Base-by-base conservation (phyloP, 495 filamentous ascomycete species). In the Penicillium argentinense region DNA sequence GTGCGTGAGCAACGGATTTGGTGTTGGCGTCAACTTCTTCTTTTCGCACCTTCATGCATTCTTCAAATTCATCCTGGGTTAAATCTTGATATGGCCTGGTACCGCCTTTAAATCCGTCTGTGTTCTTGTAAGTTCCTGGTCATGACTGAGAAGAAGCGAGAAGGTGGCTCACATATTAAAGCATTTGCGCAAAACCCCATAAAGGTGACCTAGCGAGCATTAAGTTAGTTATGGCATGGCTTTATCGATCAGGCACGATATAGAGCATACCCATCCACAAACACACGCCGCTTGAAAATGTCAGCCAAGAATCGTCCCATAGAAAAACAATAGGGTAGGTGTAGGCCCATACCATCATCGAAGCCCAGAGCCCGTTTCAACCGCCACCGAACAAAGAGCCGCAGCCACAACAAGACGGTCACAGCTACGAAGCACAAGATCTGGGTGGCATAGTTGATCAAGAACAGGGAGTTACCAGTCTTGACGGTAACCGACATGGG, bases 291-390 rank as follows among this genome's bases (percentile, higher is more conserved):
- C 33, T 36, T 22, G 33, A 4, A 26, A n/a, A n/a, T n/a, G 9
- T 19, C 27, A 21, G 33, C 33, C 17, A 18, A 36, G 33, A n/a
- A n/a, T n/a, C n/a, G n/a, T n/a, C n/a, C n/a, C n/a, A n/a, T n/a
- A n/a, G n/a, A n/a, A n/a, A n/a, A n/a, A n/a, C n/a, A 28, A 17
- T 28, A 46, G 22, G 9, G 12, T 6, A 4, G 13, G 13, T 16
- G 21, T 38, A 13, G 16, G 22, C 25, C 11, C 48, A 41, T 51
- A 51, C 48, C 48, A 39, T 51, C 48, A 34, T 51, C 48, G 22
- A 41, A 16, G 14, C 48, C 48, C 4, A 45, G 48, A 17, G 19
- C 26, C 21, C 9, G 19, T 18, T 33, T 45, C 9, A 53, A 11
- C 24, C 33, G 46, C 50, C 43, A 47, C 46, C 50, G 23, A 17